Conservation (phyloP, 2,329 filamentous ascomycete genomes). For the Zymoseptoria pseudotritici region DNA sequence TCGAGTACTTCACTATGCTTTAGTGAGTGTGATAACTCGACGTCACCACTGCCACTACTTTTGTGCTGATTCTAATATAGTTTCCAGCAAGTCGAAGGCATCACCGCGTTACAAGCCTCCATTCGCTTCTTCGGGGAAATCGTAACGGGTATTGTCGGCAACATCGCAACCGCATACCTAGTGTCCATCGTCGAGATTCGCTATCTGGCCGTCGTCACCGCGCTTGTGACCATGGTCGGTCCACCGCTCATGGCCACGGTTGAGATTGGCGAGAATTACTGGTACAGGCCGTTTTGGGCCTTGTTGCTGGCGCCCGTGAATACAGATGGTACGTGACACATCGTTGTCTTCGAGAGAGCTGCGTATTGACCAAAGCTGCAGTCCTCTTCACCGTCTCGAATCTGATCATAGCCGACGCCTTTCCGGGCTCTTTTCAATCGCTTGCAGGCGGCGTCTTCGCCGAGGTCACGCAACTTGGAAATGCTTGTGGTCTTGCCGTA, state of each 20-base stretch:
- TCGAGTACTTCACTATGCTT: conserved; percentile 28
- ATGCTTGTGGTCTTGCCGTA: conserved; percentile 34
- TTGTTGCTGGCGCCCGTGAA: conserved; percentile 1
- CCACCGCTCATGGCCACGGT: conserved; percentile 44
- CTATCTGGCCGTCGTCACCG: conserved; percentile 8
- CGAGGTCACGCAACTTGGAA: conserved; percentile 38
- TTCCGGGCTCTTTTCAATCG: conserved; percentile 36
- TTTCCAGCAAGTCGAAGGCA: conserved; percentile 20
- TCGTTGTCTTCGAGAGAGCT: neutral
- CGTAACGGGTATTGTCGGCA: conserved; percentile 38
- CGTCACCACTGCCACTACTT: neutral
- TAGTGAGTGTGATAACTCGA: conserved; percentile 15
- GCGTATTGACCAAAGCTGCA: neutral
- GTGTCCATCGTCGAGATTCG: conserved; percentile 14
- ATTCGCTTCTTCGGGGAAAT: conserved; percentile 43
- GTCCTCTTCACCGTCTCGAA: conserved; percentile 38
- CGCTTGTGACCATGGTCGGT: conserved; percentile 23
- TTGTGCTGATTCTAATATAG: neutral
- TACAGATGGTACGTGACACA: neutral
- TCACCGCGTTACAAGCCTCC: conserved; percentile 13
- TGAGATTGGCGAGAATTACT: conserved; percentile 42
- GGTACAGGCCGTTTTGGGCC: conserved; percentile 27
- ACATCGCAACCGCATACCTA: conserved; percentile 19
- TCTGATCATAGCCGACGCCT: conserved; percentile 37
- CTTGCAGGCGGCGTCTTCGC: conserved; percentile 42